A percentile compares a stretch with the other conserved stretches of the same genome.
These are phyloP conservation scores for Endotrypanum monterogeii DNA, from an alignment of 208 protist genomes.

Conservation along the genomic window DNA sequence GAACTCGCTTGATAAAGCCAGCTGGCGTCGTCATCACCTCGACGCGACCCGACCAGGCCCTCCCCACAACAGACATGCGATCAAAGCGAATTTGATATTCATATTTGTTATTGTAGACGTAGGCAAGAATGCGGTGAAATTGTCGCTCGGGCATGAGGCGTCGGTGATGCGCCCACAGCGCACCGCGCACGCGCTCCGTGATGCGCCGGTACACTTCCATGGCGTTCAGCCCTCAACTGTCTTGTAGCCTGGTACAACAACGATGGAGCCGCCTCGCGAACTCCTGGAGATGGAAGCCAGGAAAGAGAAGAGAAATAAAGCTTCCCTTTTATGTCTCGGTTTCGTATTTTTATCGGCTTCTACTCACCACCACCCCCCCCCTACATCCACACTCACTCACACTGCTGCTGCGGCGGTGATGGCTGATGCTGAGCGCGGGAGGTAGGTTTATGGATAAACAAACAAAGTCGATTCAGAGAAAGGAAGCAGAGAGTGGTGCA, in stretches of 20 bases:
- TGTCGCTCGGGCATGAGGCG: conserved; percentile 91
- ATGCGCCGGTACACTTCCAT: conserved; percentile 93
- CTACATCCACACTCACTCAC: too few species aligned
- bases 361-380: too few species aligned
- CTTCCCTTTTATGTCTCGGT: too few species aligned
- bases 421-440: too few species aligned
- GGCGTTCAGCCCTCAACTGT: background rate
- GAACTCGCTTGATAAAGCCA: conserved; percentile 84
- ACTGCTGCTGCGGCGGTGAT: too few species aligned
- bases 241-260: background rate
- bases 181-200: conserved; percentile 86
- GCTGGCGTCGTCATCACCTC: conserved; percentile 89
- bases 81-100: conserved; percentile 93
- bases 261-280: background rate
- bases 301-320: background rate
- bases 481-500: background rate
- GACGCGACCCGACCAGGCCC: conserved; percentile 76
- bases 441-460: too few species aligned
- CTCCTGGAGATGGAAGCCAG: background rate
- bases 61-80: conserved; percentile 85
- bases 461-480: background rate
- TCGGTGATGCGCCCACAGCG: conserved; percentile 91
- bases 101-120: conserved; percentile 95
- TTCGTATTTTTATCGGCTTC: too few species aligned
- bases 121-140: conserved; percentile 91